Base-by-base conservation (phyloP, 352 stramenopile genomes). In the Phytophthora parvispora region DNA sequence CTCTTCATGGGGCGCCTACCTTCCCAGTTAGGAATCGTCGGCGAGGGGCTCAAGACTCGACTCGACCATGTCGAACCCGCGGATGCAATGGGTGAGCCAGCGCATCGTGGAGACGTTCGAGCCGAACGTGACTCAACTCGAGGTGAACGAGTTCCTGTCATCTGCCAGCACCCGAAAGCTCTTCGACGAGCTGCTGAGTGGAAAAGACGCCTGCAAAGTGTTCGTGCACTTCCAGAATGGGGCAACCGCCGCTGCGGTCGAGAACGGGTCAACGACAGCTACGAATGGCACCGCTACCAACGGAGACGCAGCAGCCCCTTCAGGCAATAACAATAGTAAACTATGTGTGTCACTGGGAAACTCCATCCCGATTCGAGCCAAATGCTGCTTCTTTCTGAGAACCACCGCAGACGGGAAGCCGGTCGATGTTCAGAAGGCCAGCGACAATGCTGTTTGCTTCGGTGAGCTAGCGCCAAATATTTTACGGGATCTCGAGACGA, bases 391-490 rank as follows among this genome's bases (percentile, higher is more conserved):
- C 71, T 96, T 97, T 38, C 60, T 97, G 27, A 71, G 89, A 20
- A 94, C 77, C 12, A 89, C 77, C 1, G 75, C 78, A 0, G 86
- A 97, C 51, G 81, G 81, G 9, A 97, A 96, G 47, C 67, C 88
- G 7, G 78, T 96, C 40, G 89, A 97, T 47, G 60, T 69, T 13
- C 74, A 81, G 18, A 97, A 97, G 68, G 65, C 72, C n/a, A 90
- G 83, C 60, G 91, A 97, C 68, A 93, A 84, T 38, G 69, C 76
- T 36, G 64, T 97, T 29, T 93, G 84, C 65, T 96, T 92, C 64
- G 92, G 92, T n/a, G 90, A 97, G 52, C 64, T 97, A 24, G 87
- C 84, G 7, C 86, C 89, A 0, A 95, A 97, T 29, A 92, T 97
- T 60, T 56, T 97, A 3, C 66, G 89, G 7, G 86, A 94, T 32